These are phyloP conservation scores for Nakaseomyces kungkrabaensis DNA, from an alignment of 1,139 yeast species.

Conservation along the genomic window DNA sequence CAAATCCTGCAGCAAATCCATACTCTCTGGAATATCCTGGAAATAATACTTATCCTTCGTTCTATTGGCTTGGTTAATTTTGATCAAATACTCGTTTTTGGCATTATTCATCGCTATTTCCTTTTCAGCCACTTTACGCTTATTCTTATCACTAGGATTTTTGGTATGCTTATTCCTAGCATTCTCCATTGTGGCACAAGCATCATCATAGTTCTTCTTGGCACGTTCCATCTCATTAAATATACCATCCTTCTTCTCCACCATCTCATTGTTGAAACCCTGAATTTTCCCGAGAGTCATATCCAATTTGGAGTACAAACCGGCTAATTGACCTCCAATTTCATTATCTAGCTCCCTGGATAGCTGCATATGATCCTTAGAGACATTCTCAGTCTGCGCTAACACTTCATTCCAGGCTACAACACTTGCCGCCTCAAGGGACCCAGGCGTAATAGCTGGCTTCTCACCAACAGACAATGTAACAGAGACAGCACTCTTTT, in stretches of 20 bases:
- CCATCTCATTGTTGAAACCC: slow-evolving; percentile 48
- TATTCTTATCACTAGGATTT: slow-evolving; percentile 45
- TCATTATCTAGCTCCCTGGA: slow-evolving; percentile 53
- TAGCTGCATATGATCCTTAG: slow-evolving; percentile 55
- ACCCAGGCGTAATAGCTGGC: slow-evolving; percentile 90
- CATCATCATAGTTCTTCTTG: slow-evolving; percentile 65
- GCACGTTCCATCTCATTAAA: slow-evolving; percentile 62
- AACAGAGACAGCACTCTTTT: slow-evolving; percentile 62
- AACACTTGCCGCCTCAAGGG: slow-evolving; percentile 80
- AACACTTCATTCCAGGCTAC: slow-evolving; percentile 92
- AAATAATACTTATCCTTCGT: slow-evolving; percentile 85
- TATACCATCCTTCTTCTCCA: slow-evolving; percentile 45
- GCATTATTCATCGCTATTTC: slow-evolving; percentile 76
- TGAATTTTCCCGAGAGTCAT: slow-evolving; percentile 48
- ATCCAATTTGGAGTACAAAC: slow-evolving; percentile 45
- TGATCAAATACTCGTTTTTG: slow-evolving; percentile 73
- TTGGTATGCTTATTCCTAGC: slow-evolving; percentile 63
- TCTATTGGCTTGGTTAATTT: slow-evolving; percentile 77
- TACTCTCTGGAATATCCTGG: slow-evolving; percentile 86
- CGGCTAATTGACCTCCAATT: slow-evolving; percentile 52
- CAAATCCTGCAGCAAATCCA: slow-evolving; percentile 78
- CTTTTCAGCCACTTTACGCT: slow-evolving; percentile 49
- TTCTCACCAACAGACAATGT: slow-evolving; percentile 78
- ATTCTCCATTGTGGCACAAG: slow-evolving; percentile 72
- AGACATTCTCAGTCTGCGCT: slow-evolving; percentile 72